Evolutionary conservation across 2,329 filamentous ascomycete species (phyloP), one percentile per base, ranked within the genome.

Genomic region (Arthrobotrys megalospora): DNA sequence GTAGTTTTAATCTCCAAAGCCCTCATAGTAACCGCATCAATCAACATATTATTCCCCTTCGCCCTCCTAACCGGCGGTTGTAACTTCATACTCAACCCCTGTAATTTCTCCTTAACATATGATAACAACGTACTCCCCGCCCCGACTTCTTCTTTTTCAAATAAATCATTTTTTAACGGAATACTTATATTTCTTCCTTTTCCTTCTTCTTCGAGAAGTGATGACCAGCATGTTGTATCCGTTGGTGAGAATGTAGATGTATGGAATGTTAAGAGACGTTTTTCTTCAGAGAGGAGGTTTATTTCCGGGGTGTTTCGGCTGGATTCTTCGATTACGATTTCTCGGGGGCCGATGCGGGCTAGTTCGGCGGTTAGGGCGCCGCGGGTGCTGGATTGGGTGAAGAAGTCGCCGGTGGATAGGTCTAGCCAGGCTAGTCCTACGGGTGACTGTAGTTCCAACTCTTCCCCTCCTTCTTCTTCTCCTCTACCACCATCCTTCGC

Each of bases 391-490:
- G 86, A 87, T 83, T 98, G 94, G 0, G 94, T 97, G 82, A 91
- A 93, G 85, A 99, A 99, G 82, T 95, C 92, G 12, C 96, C 96
- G 1, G 96, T 99, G 7, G 96, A 97, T 28, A 98, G 86, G 84
- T 99, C 96, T 55, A 98, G 86, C 96, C 96, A 99, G 47, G 96
- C 93, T 62, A 99, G 86, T 2, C 96, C 96, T 71, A 96, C 86
- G 28, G 73, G 70, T 5, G 43, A 11, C 16, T 70, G 60, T n/a
- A 43, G 45, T 32, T 77, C 73, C 65, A 70, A 3, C 14, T 11
- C 65, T 11, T 7, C 73, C 45, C 11, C 80, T 80, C 1, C 83
- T 83, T n/a, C 82, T 80, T 10, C 80, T 80, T 1, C 83, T 83
- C 14, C 82, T 80, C 8, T 14, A 16, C 10, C 16, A 14, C 19